Conservation (phyloP, 2,329 filamentous ascomycete species). For the Aspergillus floridensis region DNA sequence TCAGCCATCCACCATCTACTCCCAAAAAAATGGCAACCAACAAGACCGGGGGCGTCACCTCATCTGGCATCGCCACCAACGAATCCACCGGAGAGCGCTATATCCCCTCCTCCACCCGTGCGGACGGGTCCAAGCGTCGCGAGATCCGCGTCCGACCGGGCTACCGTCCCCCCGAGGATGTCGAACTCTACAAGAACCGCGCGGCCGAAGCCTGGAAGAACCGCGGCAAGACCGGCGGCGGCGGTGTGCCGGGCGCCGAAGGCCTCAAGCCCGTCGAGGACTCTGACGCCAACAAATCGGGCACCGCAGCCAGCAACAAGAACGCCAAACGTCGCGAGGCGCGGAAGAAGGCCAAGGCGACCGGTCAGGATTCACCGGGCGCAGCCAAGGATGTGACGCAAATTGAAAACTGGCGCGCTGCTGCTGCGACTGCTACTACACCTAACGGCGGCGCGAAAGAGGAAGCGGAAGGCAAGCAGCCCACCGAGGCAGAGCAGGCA, state of each 20-base stretch:
- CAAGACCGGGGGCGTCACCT: conserved; percentile 35
- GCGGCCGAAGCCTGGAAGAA: conserved; percentile 82
- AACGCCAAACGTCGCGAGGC: conserved; percentile 78
- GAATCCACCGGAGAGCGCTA: conserved; percentile 74
- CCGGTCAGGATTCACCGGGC: conserved; percentile 52
- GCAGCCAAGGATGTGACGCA: conserved; percentile 26
- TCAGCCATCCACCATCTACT: background rate
- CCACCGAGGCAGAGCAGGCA: conserved; percentile 30
- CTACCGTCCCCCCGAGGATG: conserved; percentile 90
- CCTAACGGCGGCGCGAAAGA: conserved; percentile 18
- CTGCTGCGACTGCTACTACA: conserved; percentile 17
- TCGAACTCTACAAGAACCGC: conserved; percentile 93
- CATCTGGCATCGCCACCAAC: conserved; percentile 73
- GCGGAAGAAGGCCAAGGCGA: conserved; percentile 59
- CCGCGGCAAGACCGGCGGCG: conserved; percentile 55
- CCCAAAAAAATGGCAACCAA: conserved; percentile 49
- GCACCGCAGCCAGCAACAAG: conserved; percentile 66
- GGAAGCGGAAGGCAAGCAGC: conserved; percentile 26
- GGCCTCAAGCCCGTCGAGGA: conserved; percentile 51
- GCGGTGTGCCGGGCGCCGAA: conserved; percentile 73
- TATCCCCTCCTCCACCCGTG: conserved; percentile 80
- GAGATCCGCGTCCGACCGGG: conserved; percentile 93
- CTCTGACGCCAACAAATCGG: conserved; percentile 38
- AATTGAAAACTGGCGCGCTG: conserved; percentile 33
- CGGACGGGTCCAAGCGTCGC: conserved; percentile 87